Evolutionary conservation across 192 early-diverging fungal genomes (phyloP).

Genomic region (Rhizophagus clarus): DNA sequence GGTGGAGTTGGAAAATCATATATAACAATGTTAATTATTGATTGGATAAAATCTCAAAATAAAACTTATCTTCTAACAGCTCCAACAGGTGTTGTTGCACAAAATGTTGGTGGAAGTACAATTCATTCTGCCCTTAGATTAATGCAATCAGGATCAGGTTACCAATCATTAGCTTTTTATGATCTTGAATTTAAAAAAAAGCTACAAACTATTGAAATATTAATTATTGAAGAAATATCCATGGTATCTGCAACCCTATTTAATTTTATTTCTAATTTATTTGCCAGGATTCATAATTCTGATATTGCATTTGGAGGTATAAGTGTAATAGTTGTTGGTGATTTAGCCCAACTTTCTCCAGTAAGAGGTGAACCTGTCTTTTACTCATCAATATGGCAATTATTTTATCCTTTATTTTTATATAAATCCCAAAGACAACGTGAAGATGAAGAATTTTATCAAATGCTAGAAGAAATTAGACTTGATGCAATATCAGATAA

Average conservation of each 20-base stretch:
- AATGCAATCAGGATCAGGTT: neutral
- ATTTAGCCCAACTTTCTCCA: too few species aligned
- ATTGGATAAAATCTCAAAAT: too few species aligned
- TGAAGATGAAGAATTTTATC: neutral
- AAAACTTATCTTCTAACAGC: too few species aligned
- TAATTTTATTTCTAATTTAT: too few species aligned
- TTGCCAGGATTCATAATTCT: neutral
- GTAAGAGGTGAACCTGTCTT: neutral
- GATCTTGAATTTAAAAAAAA: conserved; percentile 1
- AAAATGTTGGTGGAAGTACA: too few species aligned
- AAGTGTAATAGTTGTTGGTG: neutral
- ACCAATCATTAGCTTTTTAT: neutral
- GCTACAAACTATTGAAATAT: neutral
- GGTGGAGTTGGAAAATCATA: neutral
- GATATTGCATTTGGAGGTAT: neutral
- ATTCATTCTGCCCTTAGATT: neutral
- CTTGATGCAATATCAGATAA: too few species aligned
- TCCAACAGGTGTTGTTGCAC: too few species aligned
- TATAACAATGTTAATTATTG: neutral
- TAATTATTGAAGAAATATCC: conserved; percentile 8
- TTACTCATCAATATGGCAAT: conserved; percentile 3
- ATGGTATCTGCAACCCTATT: neutral
- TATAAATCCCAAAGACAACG: neutral
- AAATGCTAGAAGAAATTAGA: too few species aligned
- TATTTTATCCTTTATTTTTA: conserved; percentile 19